A percentile compares a stretch with the other conserved stretches of the same genome.
These are phyloP conservation scores for Lecanosticta acicola DNA, from an alignment of 2,329 filamentous ascomycete species.

Conservation along the genomic window DNA sequence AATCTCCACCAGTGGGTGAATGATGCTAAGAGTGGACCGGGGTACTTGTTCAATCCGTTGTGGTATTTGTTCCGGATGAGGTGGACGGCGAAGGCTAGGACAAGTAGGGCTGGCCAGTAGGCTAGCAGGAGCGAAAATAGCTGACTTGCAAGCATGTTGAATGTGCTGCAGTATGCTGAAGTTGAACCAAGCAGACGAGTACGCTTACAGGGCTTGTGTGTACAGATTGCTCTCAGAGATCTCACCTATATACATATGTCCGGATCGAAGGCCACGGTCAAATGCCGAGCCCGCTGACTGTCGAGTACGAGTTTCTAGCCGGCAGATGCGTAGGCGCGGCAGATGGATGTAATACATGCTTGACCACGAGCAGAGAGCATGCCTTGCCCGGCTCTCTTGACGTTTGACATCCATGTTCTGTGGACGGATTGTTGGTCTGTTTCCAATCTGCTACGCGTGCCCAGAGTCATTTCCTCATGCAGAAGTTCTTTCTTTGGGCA, in stretches of 20 bases:
- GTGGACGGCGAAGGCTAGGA: slow-evolving; percentile 29
- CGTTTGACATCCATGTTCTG: too few species aligned
- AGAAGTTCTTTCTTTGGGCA: too few species aligned
- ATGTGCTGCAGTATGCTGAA: slow-evolving; percentile 2
- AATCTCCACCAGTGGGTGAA: slow-evolving; percentile 71
- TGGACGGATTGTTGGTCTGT: too few species aligned
- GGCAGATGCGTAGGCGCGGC: slow-evolving; percentile 1
- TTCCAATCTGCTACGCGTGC: too few species aligned
- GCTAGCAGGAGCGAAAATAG: slow-evolving; percentile 25
- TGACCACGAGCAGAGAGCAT: neutral
- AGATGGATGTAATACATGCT: neutral
- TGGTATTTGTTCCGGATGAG: slow-evolving; percentile 44
- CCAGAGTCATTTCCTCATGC: too few species aligned
- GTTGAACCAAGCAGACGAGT: neutral
- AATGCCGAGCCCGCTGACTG: neutral
- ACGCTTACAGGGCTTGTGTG: neutral
- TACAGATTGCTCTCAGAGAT: neutral
- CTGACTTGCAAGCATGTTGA: slow-evolving; percentile 30
- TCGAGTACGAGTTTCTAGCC: neutral
- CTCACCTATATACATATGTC: neutral
- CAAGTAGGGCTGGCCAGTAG: slow-evolving; percentile 40
- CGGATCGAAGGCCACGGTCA: neutral
- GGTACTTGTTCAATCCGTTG: slow-evolving; percentile 62
- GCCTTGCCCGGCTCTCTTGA: too few species aligned
- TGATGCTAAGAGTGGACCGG: slow-evolving; percentile 63